A percentile compares a stretch with the other conserved stretches of the same genome.
Evolutionary conservation across 257 asterid species (phyloP).

Genomic region (Primulina huaijiensis): DNA sequence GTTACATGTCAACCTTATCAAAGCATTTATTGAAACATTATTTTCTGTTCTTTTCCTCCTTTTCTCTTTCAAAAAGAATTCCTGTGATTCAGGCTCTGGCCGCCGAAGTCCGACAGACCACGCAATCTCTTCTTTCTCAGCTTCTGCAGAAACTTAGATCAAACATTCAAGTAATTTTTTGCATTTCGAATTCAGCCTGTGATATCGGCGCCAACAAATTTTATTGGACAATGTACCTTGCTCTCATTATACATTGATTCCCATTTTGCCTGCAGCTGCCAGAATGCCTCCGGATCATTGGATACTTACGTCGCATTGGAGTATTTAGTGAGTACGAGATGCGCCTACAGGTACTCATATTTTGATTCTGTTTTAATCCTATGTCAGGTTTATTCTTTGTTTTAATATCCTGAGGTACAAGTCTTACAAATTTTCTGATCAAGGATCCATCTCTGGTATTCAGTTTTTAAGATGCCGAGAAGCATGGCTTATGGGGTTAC

Average conservation of each 20-base stretch:
- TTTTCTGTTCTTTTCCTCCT: slow-evolving; percentile 28
- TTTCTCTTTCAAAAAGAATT: slow-evolving; percentile 52
- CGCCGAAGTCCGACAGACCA: slow-evolving; percentile 82
- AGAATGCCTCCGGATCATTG: slow-evolving; percentile 94
- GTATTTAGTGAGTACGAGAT: slow-evolving; percentile 91
- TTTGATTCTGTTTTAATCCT: neutral
- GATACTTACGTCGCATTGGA: slow-evolving; percentile 94
- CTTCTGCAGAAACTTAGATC: slow-evolving; percentile 95
- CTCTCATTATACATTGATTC: slow-evolving; percentile 16
- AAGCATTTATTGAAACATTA: slow-evolving; percentile 34
- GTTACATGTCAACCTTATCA: slow-evolving; percentile 26
- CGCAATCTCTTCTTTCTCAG: slow-evolving; percentile 94
- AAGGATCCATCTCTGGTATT: slow-evolving; percentile 18
- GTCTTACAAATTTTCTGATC: slow-evolving; percentile 28
- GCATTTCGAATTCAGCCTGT: slow-evolving; percentile 22
- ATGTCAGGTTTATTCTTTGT: slow-evolving; percentile 13
- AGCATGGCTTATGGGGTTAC: slow-evolving; percentile 91
- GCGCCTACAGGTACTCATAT: slow-evolving; percentile 78
- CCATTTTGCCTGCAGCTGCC: slow-evolving; percentile 60
- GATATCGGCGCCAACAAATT: slow-evolving; percentile 16
- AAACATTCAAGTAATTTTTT: slow-evolving; percentile 71
- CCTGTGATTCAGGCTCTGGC: slow-evolving; percentile 96
- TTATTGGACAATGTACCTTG: slow-evolving; percentile 1
- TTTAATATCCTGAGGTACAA: slow-evolving; percentile 2
- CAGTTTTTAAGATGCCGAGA: slow-evolving; percentile 97